phyloP scores from a whole-genome alignment of 306 rosid genomes.

The Crataegus laevigata region DNA sequence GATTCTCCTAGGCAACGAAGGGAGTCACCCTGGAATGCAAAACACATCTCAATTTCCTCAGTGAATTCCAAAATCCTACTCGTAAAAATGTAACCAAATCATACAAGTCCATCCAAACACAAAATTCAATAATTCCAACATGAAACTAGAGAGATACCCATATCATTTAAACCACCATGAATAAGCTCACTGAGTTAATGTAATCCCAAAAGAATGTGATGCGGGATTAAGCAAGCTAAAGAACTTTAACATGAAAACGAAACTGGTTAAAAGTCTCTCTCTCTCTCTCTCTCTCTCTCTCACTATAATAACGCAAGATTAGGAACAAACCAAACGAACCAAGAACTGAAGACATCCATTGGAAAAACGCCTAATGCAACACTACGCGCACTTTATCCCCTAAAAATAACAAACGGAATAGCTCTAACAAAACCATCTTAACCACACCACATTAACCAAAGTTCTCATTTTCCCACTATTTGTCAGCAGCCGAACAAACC shows the following conservation, averaged over 20 bases:
- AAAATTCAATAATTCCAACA: neutral
- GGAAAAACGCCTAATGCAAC: neutral
- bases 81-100: neutral
- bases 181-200: neutral
- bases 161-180: constrained; percentile 22
- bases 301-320: neutral
- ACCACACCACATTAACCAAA: neutral
- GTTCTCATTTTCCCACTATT: neutral
- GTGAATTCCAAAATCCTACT: neutral
- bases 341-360: neutral
- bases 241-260: too few relatives aligned
- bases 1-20: constrained; percentile 59
- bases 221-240: too few relatives aligned
- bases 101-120: neutral
- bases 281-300: neutral
- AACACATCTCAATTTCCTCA: constrained; percentile 10
- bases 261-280: neutral
- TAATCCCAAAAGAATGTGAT: neutral
- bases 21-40: constrained; percentile 45
- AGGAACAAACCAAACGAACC: neutral
- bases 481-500: constrained; percentile 27
- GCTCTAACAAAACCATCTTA: neutral
- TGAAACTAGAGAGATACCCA: constrained; percentile 12
- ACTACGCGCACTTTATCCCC: neutral
- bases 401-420: neutral